Evolutionary conservation across 257 asterid species (phyloP), one percentile per base, ranked within the genome.

Genomic region (Coffea eugenioides): DNA sequence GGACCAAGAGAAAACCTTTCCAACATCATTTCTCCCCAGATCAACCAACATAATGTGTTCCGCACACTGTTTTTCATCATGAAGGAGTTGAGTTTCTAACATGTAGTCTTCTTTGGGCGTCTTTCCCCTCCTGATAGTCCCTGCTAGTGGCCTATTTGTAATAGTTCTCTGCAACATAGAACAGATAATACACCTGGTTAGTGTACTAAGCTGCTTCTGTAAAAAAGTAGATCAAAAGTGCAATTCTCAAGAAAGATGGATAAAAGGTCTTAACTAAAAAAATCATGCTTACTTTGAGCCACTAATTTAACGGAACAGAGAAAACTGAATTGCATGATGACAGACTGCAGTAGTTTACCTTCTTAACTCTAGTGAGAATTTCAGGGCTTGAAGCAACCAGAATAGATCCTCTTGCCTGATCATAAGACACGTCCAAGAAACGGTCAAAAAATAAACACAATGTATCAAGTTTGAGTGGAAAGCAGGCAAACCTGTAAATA

Each of bases 41-140:
- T 96, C 99, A 82, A 96, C 99, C 82, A 96, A 91, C 99, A 96
- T 96, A 83, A 92, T 92, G 88, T 96, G 98, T 83, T 96, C 99
- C 6, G 99, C 99, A 80, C 97, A 87, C 88, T 96, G 99, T 81
- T 96, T 96, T 72, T 92, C 93, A 46, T 96, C 97, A 56, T 87
- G 85, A 86, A 94, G 85, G 73, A 96, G 98, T 92, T 90, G 95
- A 65, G 88, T 92, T 88, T 94, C 97, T 87, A 92, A 80, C 97
- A 94, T 90, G 81, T 86, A 82, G 86, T 96, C 99, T 86, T 96
- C 99, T 83, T 92, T 75, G 31, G 87, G 88, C 9, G 99, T 96
- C 90, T 90, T 94, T 71, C 99, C 99, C 84, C 99, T 92, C 66
- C 98, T 90, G 23, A 87, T 85, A 77, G 99, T 96, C 82, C 99